phyloP scores from a whole-genome alignment of 306 rosid genomes.

The Fagus crenata region DNA sequence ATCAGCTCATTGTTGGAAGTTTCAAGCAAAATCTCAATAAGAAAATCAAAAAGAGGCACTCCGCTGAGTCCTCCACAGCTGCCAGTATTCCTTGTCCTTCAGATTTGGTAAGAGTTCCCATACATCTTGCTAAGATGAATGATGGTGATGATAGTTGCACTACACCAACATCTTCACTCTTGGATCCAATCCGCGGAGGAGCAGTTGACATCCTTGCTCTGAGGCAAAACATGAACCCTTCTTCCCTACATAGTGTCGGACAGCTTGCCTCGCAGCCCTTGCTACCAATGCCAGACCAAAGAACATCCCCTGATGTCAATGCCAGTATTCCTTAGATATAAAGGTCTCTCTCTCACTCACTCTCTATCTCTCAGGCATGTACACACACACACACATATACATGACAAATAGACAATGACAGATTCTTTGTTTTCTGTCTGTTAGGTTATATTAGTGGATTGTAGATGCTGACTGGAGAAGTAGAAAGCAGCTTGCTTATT shows the following conservation, averaged over 20 bases:
- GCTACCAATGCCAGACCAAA: conserved; percentile 2
- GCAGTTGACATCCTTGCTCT: not conserved
- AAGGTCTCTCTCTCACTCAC: conserved; percentile 1
- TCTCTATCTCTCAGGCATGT: not conserved
- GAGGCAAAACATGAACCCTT: conserved; percentile 11
- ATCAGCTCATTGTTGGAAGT: conserved; percentile 44
- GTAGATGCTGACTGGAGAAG: not conserved
- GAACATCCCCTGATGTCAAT: conserved; percentile 15
- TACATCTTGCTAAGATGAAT: conserved; percentile 16
- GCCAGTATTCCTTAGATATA: conserved; percentile 6
- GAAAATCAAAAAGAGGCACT: conserved; percentile 23
- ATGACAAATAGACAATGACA: not conserved
- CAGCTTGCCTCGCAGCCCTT: not conserved
- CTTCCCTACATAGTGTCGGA: not conserved
- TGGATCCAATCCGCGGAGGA: conserved; percentile 14
- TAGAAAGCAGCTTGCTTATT: not conserved
- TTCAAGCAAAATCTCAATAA: conserved; percentile 41
- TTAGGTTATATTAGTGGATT: not conserved
- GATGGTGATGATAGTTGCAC: conserved; percentile 21
- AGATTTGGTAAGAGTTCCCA: conserved; percentile 12
- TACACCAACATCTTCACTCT: conserved; percentile 31
- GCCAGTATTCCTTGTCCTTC: not conserved
- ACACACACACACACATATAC: no score
- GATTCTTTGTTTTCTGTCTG: not conserved
- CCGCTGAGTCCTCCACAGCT: not conserved